Conservation (phyloP, 192 early-diverging fungal species). For the Chytriomyces sp. region DNA sequence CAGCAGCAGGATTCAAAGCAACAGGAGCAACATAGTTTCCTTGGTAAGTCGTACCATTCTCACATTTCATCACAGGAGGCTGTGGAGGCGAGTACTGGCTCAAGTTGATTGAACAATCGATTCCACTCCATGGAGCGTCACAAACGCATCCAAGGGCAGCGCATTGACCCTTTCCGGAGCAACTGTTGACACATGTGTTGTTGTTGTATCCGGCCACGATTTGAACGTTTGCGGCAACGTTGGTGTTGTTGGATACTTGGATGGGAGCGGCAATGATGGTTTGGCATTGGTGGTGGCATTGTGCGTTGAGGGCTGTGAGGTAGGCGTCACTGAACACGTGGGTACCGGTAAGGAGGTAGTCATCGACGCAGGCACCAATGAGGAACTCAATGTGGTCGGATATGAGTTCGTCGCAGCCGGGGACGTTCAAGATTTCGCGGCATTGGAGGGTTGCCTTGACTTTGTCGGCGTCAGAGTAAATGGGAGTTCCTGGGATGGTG, state of each 20-base stretch:
- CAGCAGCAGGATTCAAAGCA: not conserved
- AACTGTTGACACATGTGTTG: constrained; percentile 10
- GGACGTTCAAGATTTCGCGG: not conserved
- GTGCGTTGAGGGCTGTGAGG: not conserved
- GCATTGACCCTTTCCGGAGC: constrained; percentile 12
- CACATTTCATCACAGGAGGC: not conserved
- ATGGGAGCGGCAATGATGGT: not conserved
- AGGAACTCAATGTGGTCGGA: not conserved
- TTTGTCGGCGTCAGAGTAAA: not conserved
- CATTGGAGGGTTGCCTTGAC: not conserved
- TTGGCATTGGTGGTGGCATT: not conserved
- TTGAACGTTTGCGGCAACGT: not conserved
- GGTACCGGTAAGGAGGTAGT: not conserved
- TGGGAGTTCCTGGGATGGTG: not conserved
- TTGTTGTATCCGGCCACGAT: constrained; percentile 15
- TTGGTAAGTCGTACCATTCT: not conserved
- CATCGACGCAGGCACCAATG: not conserved
- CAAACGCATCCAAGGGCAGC: constrained; percentile 20
- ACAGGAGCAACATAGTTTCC: not conserved
- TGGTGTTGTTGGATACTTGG: constrained; percentile 2
- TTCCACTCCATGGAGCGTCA: constrained; percentile 7
- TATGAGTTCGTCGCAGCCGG: not conserved
- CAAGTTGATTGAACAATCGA: constrained; percentile 24
- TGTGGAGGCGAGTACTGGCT: not conserved
- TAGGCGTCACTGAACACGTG: constrained; percentile 6